Percentiles rank a stretch among this genome's conserved stretches.
These are phyloP conservation scores for Neoarthrinium moseri DNA, from an alignment of 2,329 filamentous ascomycete genomes.

Conservation along the genomic window DNA sequence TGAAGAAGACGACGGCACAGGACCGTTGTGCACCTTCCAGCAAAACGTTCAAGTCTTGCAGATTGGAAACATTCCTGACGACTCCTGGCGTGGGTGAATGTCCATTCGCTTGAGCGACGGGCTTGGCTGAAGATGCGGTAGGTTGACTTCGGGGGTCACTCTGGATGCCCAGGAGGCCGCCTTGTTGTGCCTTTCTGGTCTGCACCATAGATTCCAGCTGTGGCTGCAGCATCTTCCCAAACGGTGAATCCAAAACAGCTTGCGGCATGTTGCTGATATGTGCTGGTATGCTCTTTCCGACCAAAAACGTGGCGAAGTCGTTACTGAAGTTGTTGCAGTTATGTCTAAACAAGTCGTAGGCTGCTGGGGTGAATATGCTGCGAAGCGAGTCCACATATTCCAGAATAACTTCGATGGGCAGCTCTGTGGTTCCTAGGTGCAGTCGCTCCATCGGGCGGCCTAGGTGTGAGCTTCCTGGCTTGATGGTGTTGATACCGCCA, in stretches of 20 bases:
- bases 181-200: conserved; percentile 45
- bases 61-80: conserved; percentile 61
- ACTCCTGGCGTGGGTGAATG: conserved; percentile 22
- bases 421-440: conserved; percentile 70
- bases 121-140: neutral
- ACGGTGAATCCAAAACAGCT: conserved; percentile 79
- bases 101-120: conserved; percentile 2
- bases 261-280: conserved; percentile 85
- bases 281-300: conserved; percentile 84
- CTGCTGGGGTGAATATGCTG: conserved; percentile 73
- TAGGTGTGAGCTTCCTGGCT: conserved; percentile 81
- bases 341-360: conserved; percentile 85
- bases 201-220: conserved; percentile 57
- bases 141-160: conserved; percentile 28
- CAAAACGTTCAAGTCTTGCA: conserved; percentile 59
- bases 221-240: conserved; percentile 84
- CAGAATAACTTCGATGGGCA: conserved; percentile 78
- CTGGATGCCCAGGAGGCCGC: conserved; percentile 53
- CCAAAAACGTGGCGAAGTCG: conserved; percentile 83
- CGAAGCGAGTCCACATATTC: conserved; percentile 86
- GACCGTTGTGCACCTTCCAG: conserved; percentile 60
- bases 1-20: conserved; percentile 88
- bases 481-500: conserved; percentile 78
- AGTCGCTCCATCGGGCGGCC: conserved; percentile 78
- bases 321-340: conserved; percentile 99